Base-by-base conservation (phyloP, 1,139 yeast species). In the Petasospora rhodanensis region DNA sequence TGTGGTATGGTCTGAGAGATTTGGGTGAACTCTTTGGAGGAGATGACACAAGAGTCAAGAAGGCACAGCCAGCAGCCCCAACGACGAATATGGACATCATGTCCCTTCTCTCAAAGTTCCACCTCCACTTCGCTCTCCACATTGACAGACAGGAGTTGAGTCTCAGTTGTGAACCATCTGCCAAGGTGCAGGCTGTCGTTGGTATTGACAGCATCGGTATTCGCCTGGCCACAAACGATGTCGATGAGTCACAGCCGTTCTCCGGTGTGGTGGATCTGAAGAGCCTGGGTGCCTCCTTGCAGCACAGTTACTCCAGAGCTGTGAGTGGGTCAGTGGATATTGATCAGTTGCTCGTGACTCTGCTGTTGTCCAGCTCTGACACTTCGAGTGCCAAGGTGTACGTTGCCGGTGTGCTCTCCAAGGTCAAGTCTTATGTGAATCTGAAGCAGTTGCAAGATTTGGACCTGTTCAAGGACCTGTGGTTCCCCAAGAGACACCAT, bases 101-200 rank as follows among this genome's bases (percentile, higher is more conserved):
- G 19, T 58, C 57, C 14, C 26, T 76, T 4, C 46, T 78, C 12
- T 58, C 68, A 18, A 70, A 73, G 19, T 58, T 82, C 38, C 89
- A 84, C 46, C 52, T 87, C 16, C 79, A 76, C 37, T 56, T 84
- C 34, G 77, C 81, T 1, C 48, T 87, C 5, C 64, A 73, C 31
- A 70, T 89, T 31, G 86, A 79, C 18, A 73, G 77, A 23, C 97
- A 91, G 53, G 74, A 72, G 32, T 56, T 91, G 19, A 73, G 83
- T 4, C 64, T 91, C 33, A 82, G 95, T 46, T 91, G 97, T 66
- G 91, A 84, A 43, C 97, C 98, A 0, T 79, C 80, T 11, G 97
- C 97, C 0, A 85, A 84, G 52, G 94, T 91, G 2, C 89, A 87
- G 22, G 94, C 96, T 0, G 73, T 83, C 19, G 80, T 86, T 16